phyloP scores from a whole-genome alignment of 2,329 filamentous ascomycete genomes.

The Hymenoscyphus infarciens region DNA sequence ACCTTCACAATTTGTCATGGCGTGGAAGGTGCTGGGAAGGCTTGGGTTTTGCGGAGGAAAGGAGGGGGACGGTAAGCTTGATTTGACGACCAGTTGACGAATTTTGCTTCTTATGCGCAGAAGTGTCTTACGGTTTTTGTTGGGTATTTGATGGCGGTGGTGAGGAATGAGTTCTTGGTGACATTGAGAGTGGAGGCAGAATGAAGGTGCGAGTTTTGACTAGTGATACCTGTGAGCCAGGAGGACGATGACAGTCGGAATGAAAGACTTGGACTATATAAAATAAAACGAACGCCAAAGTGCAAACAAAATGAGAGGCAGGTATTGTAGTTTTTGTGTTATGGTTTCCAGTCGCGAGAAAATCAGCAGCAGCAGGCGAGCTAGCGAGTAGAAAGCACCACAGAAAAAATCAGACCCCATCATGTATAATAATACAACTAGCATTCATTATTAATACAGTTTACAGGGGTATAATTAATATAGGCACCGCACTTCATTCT shows the following conservation, averaged over 20 bases:
- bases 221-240: too few relatives aligned
- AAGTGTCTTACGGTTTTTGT: not conserved
- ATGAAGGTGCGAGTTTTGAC: too few relatives aligned
- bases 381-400: not conserved
- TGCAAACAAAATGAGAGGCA: not conserved
- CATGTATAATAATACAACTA: not conserved
- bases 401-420: not conserved
- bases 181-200: too few relatives aligned
- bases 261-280: too few relatives aligned
- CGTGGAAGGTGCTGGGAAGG: not conserved
- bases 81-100: not conserved
- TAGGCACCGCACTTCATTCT: not conserved
- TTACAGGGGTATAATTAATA: not conserved
- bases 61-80: not conserved
- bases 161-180: not conserved
- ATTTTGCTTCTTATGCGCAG: not conserved
- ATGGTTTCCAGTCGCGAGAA: not conserved
- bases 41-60: not conserved
- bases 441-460: not conserved
- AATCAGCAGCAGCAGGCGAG: not conserved
- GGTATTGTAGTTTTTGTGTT: too few relatives aligned
- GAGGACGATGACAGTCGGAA: too few relatives aligned
- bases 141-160: not conserved
- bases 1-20: too few relatives aligned
- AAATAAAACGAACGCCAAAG: not conserved